phyloP scores from a whole-genome alignment of 2,329 filamentous ascomycete genomes.

The Ustulina deusta region DNA sequence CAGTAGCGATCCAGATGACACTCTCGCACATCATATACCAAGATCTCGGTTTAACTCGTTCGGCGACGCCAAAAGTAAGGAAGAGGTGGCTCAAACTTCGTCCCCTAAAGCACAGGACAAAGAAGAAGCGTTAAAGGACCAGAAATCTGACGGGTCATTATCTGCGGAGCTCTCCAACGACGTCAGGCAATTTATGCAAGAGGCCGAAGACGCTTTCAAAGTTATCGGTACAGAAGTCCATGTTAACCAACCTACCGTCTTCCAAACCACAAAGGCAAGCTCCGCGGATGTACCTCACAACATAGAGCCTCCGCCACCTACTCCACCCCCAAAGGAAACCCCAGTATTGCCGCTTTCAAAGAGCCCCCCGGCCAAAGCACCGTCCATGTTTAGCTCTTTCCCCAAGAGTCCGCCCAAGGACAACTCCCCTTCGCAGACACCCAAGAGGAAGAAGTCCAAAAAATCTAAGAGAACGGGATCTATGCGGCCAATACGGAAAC shows the following conservation, averaged over 20 bases:
- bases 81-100: slow-evolving; percentile 38
- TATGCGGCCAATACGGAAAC: slow-evolving; percentile 47
- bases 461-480: slow-evolving; percentile 39
- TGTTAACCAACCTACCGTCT: slow-evolving; percentile 44
- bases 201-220: slow-evolving; percentile 65
- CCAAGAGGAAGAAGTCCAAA: slow-evolving; percentile 55
- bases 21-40: slow-evolving; percentile 41
- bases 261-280: slow-evolving; percentile 43
- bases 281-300: slow-evolving; percentile 32
- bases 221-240: slow-evolving; percentile 57
- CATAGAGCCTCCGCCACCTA: slow-evolving; percentile 36
- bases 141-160: slow-evolving; percentile 30
- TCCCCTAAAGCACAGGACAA: slow-evolving; percentile 47
- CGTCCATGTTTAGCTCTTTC: slow-evolving; percentile 14
- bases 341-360: slow-evolving; percentile 22
- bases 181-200: slow-evolving; percentile 60
- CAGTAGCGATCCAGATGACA: slow-evolving; percentile 47
- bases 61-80: slow-evolving; percentile 17
- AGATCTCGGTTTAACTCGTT: slow-evolving; percentile 35
- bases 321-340: slow-evolving; percentile 39
- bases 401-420: slow-evolving; percentile 19
- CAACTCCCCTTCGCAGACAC: slow-evolving; percentile 49
- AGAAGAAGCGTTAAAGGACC: slow-evolving; percentile 38
- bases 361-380: slow-evolving; percentile 21
- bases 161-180: slow-evolving; percentile 51